Evolutionary conservation across 495 filamentous ascomycete species (phyloP).

Genomic region (Aspergillus homomorphus): DNA sequence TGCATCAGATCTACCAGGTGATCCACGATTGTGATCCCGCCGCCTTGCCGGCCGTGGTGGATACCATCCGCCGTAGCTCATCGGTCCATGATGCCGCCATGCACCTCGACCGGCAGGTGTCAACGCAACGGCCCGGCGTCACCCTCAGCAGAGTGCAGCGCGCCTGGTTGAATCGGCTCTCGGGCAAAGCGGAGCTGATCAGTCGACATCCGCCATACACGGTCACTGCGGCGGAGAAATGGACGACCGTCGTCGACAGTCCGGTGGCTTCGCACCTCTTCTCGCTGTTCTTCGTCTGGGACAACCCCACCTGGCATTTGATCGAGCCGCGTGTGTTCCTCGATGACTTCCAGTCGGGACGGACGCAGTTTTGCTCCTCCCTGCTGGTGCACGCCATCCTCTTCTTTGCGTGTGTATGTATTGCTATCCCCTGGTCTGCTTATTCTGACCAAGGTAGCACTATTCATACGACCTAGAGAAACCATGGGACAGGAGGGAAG

Average conservation of each 20-base stretch:
- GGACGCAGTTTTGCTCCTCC: neutral
- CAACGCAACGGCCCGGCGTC: neutral
- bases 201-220: neutral
- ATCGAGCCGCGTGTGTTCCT: neutral
- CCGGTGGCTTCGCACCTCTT: slow-evolving; percentile 1
- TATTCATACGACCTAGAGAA: slow-evolving; percentile 1
- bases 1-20: neutral
- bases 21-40: neutral
- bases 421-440: neutral
- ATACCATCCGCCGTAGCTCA: neutral
- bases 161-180: slow-evolving; percentile 1
- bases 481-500: slow-evolving; percentile 1
- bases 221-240: neutral
- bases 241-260: neutral
- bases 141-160: slow-evolving; percentile 1
- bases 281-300: slow-evolving; percentile 3
- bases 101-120: neutral
- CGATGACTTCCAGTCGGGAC: neutral
- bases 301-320: slow-evolving; percentile 4
- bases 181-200: neutral
- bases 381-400: slow-evolving; percentile 1
- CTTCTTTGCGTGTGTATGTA: slow-evolving; percentile 5
- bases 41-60: neutral
- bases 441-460: neutral
- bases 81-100: neutral